A percentile compares a stretch with the other conserved stretches of the same genome.
phyloP scores from a whole-genome alignment of 208 protist genomes.

The Trypanosoma theileri region DNA sequence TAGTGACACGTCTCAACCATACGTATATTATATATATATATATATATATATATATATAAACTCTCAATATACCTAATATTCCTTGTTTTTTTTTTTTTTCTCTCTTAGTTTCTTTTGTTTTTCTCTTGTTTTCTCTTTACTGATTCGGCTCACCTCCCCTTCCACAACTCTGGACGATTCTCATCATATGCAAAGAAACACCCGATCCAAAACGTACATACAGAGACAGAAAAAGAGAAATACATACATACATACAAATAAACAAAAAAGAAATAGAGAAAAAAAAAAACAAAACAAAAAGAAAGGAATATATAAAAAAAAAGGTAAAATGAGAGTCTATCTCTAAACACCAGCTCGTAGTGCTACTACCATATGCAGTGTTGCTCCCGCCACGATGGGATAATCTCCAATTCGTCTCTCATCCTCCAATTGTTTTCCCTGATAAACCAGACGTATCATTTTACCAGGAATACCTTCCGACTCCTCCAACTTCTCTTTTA shows the following conservation, averaged over 20 bases:
- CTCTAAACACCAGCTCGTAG: slow-evolving; percentile 54
- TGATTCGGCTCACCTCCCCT: too few species aligned
- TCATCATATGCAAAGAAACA: too few species aligned
- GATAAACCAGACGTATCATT: slow-evolving; percentile 83
- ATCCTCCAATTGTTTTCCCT: slow-evolving; percentile 71
- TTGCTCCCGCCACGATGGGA: slow-evolving; percentile 63
- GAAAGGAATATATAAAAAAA: background rate
- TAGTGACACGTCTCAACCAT: too few species aligned
- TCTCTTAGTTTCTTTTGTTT: too few species aligned
- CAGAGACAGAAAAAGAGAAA: slow-evolving; percentile 9
- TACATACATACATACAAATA: background rate
- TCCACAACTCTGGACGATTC: too few species aligned
- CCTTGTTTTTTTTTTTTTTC: too few species aligned
- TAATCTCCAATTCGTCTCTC: slow-evolving; percentile 55
- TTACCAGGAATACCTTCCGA: slow-evolving; percentile 73
- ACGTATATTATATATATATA: too few species aligned
- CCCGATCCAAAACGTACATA: background rate
- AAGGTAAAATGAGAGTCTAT: too few species aligned
- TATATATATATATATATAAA: too few species aligned
- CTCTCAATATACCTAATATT: too few species aligned
- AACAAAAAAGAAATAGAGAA: too few species aligned
- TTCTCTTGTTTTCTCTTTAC: too few species aligned
- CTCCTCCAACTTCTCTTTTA: slow-evolving; percentile 84
- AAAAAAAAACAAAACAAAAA: background rate
- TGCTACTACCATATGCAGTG: slow-evolving; percentile 78